Evolutionary conservation across 2,329 filamentous ascomycete species (phyloP).

Genomic region (Aspergillaceae sp.): DNA sequence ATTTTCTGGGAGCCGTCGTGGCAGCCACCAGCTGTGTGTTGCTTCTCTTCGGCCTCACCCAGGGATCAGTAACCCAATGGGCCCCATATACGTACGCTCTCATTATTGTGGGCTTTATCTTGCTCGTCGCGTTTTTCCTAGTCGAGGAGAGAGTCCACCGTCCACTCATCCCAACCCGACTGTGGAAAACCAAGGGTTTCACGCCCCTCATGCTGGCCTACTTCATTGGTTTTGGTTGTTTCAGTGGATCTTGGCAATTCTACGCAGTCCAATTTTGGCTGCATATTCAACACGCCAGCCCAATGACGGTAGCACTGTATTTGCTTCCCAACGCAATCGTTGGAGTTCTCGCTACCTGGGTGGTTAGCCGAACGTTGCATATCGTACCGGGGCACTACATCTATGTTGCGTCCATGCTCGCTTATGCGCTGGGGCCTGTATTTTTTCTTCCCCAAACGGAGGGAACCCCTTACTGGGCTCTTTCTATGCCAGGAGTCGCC

Average conservation of each 20-base stretch:
- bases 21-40: constrained; percentile 45
- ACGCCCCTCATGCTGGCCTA: constrained; percentile 37
- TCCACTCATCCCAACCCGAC: constrained; percentile 38
- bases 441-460: constrained; percentile 36
- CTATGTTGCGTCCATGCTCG: constrained; percentile 38
- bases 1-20: constrained; percentile 36
- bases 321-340: constrained; percentile 38
- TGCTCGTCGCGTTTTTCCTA: constrained; percentile 40
- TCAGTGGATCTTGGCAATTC: constrained; percentile 35
- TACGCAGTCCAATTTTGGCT: constrained; percentile 35
- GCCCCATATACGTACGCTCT: constrained; percentile 40
- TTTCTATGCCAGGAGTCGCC: constrained; percentile 38
- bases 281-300: constrained; percentile 28
- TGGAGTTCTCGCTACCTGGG: constrained; percentile 38
- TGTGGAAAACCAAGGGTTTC: constrained; percentile 39
- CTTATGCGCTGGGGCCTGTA: constrained; percentile 29
- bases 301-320: constrained; percentile 37
- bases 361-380: constrained; percentile 39
- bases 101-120: constrained; percentile 40
- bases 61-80: constrained; percentile 44
- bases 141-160: constrained; percentile 34
- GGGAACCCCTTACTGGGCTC: constrained; percentile 36
- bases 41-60: constrained; percentile 51
- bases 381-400: constrained; percentile 40
- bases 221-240: constrained; percentile 39